Evolutionary conservation across 805 yeast genomes (phyloP), one percentile per base, ranked within the genome.

Genomic region (Saturnispora sanitii): DNA sequence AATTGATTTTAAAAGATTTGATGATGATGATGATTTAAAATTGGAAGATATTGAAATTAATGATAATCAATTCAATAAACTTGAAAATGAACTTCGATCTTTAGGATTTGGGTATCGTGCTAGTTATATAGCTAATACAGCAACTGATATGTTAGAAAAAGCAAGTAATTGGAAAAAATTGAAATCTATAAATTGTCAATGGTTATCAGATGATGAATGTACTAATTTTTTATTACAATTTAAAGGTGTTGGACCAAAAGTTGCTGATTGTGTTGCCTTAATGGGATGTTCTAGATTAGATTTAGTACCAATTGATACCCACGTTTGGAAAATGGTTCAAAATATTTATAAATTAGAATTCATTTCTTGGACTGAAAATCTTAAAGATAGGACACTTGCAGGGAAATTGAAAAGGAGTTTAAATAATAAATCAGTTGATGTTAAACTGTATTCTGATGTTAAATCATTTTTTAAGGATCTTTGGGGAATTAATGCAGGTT

Each of bases 231-330:
- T 92, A 32, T 65, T 81, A 47, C 67, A 72, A 45, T 80, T 82
- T 50, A 67, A 73, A 3, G 98, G 98, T 1, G 96, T 92, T 0
- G 98, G 98, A 0, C 97, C 97, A 1, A 92, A 92, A 61, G 97
- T 92, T 2, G 96, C 98, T 0, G 98, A 92, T 52, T 92, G 98
- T 58, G 92, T 92, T 13, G 79, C 94, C 48, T 65, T 92, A 34
- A 90, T 92, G 96, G 79, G 92, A 2, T 66, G 90, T 45, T 90
- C 82, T 51, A 80, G 83, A 56, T 85, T 82, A 52, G 85, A 80
- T 42, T 74, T 85, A 9, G 96, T 92, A 3, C 98, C 98, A 0
- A 84, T 92, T 1, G 98, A 92, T 58, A 94, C 96, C 0, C 98
- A 92, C 55, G 94, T 92, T 18, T 82, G 79, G 66, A 85, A 88